A percentile compares a stretch with the other conserved stretches of the same genome.
Conservation (phyloP, 495 filamentous ascomycete species). For the Aspergillus sclerotioniger region DNA sequence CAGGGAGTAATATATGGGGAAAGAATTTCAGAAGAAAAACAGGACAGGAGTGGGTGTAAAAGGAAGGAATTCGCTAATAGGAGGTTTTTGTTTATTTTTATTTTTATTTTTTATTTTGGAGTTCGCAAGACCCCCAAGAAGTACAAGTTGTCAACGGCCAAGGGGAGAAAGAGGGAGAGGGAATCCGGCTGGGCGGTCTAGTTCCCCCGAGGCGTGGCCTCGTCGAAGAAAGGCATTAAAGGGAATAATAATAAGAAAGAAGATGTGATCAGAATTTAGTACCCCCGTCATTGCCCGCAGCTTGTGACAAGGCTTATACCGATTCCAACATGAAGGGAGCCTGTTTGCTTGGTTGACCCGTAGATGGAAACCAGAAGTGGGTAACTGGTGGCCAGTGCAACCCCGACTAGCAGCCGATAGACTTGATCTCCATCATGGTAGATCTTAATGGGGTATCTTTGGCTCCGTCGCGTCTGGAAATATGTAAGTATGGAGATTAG, state of each 20-base stretch:
- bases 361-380: conserved; percentile 21
- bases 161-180: background rate
- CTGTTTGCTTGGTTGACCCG: conserved; percentile 12
- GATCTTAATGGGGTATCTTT: conserved; percentile 28
- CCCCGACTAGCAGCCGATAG: conserved; percentile 42
- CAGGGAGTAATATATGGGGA: conserved; percentile 1
- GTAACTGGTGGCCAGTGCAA: conserved; percentile 41
- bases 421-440: conserved; percentile 43
- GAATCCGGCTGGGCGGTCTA: background rate
- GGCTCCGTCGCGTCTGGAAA: conserved; percentile 5
- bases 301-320: conserved; percentile 31
- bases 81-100: background rate
- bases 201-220: background rate
- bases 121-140: background rate
- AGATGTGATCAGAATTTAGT: background rate
- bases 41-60: conserved; percentile 7
- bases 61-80: conserved; percentile 5
- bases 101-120: too few species aligned
- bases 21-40: conserved; percentile 4
- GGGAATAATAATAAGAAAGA: conserved; percentile 1
- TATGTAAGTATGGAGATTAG: conserved; percentile 14
- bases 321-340: conserved; percentile 14
- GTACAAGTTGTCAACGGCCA: conserved; percentile 1
- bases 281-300: conserved; percentile 20
- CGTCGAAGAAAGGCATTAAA: background rate